A percentile compares a stretch with the other conserved stretches of the same genome.
These are phyloP conservation scores for Neopestalotiopsis rosae DNA, from an alignment of 2,329 filamentous ascomycete species.

Conservation along the genomic window DNA sequence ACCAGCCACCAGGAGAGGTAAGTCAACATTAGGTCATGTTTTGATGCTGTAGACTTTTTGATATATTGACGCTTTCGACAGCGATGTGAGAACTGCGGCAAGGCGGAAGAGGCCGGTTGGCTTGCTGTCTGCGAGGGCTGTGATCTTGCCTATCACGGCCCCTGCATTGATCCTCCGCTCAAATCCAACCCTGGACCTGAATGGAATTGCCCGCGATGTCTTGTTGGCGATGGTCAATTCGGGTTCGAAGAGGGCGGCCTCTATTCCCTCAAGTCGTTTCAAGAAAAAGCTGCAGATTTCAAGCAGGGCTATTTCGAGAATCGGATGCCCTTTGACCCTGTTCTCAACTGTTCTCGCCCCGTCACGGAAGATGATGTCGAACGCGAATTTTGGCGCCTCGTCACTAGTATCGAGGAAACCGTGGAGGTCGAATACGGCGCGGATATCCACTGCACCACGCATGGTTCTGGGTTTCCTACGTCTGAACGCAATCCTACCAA, in stretches of 20 bases:
- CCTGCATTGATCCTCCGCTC: slow-evolving; percentile 86
- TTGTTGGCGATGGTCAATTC: slow-evolving; percentile 95
- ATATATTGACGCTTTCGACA: slow-evolving; percentile 40
- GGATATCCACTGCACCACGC: slow-evolving; percentile 97
- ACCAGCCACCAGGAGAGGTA: slow-evolving; percentile 49
- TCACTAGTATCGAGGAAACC: slow-evolving; percentile 91
- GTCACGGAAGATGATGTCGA: slow-evolving; percentile 96
- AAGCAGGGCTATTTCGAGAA: slow-evolving; percentile 92
- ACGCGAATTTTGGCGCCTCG: slow-evolving; percentile 93
- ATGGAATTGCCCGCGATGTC: slow-evolving; percentile 94
- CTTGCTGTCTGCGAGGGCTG: slow-evolving; percentile 90
- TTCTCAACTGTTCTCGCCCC: slow-evolving; percentile 78
- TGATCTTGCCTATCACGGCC: slow-evolving; percentile 84
- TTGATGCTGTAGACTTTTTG: not conserved
- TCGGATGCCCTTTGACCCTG: slow-evolving; percentile 86
- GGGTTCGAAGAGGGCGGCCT: slow-evolving; percentile 96
- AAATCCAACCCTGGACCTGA: slow-evolving; percentile 80
- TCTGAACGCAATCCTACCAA: slow-evolving; percentile 89
- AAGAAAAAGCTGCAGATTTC: slow-evolving; percentile 94
- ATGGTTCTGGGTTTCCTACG: slow-evolving; percentile 95
- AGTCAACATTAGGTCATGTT: slow-evolving; percentile 16
- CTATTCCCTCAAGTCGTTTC: slow-evolving; percentile 94
- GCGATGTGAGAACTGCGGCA: slow-evolving; percentile 88
- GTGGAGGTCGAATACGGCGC: slow-evolving; percentile 98
- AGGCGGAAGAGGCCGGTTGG: slow-evolving; percentile 72